A percentile compares a stretch with the other conserved stretches of the same genome.
Conservation (phyloP, 371 early-diverging fungal genomes). For the Batrachochytrium dendrobatidis region DNA sequence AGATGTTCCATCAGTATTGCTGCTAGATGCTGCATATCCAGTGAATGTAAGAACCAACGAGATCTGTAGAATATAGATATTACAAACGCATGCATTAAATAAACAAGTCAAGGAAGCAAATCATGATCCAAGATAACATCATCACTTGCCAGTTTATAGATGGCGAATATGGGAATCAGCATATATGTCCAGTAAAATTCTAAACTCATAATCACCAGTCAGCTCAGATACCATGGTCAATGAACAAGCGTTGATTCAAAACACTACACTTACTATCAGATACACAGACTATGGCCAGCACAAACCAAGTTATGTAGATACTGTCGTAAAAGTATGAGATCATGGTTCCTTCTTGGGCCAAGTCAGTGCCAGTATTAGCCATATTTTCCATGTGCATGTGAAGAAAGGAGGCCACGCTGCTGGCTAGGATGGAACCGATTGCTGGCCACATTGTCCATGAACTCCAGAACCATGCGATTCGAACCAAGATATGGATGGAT, state of each 20-base stretch:
- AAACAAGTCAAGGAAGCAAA: too few relatives aligned
- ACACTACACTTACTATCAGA: conserved; percentile 12
- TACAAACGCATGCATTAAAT: too few relatives aligned
- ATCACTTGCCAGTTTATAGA: conserved; percentile 12
- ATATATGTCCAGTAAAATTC: conserved; percentile 10
- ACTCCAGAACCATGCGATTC: not conserved
- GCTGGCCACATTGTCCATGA: not conserved
- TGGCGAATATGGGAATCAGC: conserved; percentile 13
- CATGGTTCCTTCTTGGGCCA: conserved; percentile 9
- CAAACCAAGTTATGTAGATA: conserved; percentile 21
- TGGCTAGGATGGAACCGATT: not conserved
- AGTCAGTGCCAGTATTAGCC: conserved; percentile 12
- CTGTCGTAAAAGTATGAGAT: conserved; percentile 17
- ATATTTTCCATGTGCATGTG: not conserved
- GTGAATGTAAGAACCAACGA: too few relatives aligned
- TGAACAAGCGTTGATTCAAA: not conserved
- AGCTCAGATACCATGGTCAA: not conserved
- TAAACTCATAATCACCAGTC: not conserved
- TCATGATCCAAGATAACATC: too few relatives aligned
- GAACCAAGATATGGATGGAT: not conserved
- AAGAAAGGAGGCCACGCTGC: not conserved
- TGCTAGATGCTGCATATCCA: too few relatives aligned
- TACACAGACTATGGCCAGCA: conserved; percentile 9
- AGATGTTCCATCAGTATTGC: too few relatives aligned
- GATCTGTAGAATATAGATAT: too few relatives aligned